Base-by-base conservation (phyloP, 768 basidiomycete species). In the Rossbeevera mucosa region DNA sequence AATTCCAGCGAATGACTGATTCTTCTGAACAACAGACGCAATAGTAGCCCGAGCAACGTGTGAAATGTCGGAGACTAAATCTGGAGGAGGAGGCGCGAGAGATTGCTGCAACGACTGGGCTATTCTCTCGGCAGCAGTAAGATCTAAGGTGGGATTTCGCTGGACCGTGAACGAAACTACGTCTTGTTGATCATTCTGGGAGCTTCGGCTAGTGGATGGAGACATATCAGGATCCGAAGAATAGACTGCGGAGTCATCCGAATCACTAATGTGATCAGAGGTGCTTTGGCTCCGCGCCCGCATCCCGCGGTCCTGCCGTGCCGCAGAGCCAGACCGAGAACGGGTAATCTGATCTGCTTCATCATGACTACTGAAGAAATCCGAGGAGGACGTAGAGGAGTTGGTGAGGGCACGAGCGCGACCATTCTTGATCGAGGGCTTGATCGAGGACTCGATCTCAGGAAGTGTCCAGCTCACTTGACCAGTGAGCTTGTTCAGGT, bases 391-490 rank as follows among this genome's bases (percentile, higher is more conserved):
- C 18, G 67, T 67, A 26, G 70, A 68, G 48, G 69, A 70, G 29
- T 53, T 62, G 20, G 72, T 70, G 52, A 64, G 53, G 24, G 69
- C 69, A 31, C 71, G 69, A 47, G 57, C 53, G n/a, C 69, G 67
- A 21, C 70, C 69, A 30, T 59, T 64, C 60, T 60, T 67, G 53
- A 52, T 52, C 41, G 54, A 21, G 48, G 52, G 51, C 60, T 60
- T 67, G 53, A 52, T 52, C 41, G 54, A 21, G 48, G 52, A 51
- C 18, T 69, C 59, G 16, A 56, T 54, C 52, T 83, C 82, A 36
- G 88, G 89, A 29, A 79, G 72, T 6, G 80, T 81, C 89, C 86
- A 89, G 50, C 80, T 81, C 14, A 84, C 73, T 48, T 80, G 71
- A 13, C 86, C 86, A 53, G 84, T 85, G 21, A 77, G 62, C 56